These are phyloP conservation scores for Colletotrichum paranaense DNA, from an alignment of 2,329 filamentous ascomycete genomes.

Conservation along the genomic window DNA sequence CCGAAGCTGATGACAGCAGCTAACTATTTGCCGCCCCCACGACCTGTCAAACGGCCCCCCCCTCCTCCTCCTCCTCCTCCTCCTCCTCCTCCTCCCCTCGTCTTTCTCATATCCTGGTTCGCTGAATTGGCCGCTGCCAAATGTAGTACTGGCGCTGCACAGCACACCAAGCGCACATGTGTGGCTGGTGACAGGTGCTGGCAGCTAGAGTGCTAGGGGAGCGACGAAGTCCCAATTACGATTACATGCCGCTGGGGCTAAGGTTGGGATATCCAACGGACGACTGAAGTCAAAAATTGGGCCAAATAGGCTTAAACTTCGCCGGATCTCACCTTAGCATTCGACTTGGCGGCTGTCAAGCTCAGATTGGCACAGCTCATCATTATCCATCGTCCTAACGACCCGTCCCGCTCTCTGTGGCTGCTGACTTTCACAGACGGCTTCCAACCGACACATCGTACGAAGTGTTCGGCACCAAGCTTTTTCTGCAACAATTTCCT, in stretches of 20 bases:
- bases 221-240: neutral
- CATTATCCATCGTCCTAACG: conserved; percentile 10
- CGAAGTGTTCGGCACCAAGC: neutral
- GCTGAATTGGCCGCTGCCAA: neutral
- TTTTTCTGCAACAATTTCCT: neutral
- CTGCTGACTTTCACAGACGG: neutral
- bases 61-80: neutral
- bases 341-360: neutral
- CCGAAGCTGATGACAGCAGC: neutral
- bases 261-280: neutral
- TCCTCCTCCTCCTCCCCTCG: no score
- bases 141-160: neutral
- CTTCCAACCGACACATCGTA: neutral
- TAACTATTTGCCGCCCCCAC: neutral
- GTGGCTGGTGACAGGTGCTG: neutral
- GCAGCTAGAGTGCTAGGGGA: neutral
- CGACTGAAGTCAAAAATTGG: neutral
- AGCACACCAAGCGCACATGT: neutral
- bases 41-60: neutral
- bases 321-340: neutral
- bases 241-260: neutral
- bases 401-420: conserved; percentile 25
- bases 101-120: neutral
- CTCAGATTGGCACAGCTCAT: neutral
- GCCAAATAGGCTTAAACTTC: neutral